Evolutionary conservation across 805 yeast species (phyloP), one percentile per base, ranked within the genome.

Genomic region (Candida stauntonica): DNA sequence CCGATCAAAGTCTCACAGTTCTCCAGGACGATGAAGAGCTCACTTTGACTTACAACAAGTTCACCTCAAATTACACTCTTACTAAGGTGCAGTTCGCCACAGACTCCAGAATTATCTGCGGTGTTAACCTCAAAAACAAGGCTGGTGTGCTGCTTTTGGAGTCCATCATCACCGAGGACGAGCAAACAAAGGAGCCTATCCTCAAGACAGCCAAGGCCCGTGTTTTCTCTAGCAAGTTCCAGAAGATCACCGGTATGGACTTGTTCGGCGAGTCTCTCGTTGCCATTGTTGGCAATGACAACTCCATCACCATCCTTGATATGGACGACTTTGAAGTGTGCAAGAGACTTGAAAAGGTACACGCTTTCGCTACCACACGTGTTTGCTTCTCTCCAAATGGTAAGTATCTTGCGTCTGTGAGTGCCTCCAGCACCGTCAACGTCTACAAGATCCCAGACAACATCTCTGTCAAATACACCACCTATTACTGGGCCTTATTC

Each of bases 351-450:
- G 71, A 72, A 30, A 74, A 81, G 44, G 78, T 84, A n/a, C 96
- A 88, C 57, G 66, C 72, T 7, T 85, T 85, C 58, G 87, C 94
- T 18, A 79, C 87, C 36, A 87, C 96, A 0, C 71, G 74, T 31
- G 76, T 86, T 8, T 65, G 76, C 3, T 79, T 86, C 43, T 79
- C 87, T 5, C 81, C 84, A 12, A 70, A 77, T 54, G 87, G 89
- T 7, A 62, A 73, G 35, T 70, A 69, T 39, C 61, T 86, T 34
- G 91, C 86, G 3, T 73, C 86, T 17, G 81, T 78, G 0, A 81
- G 91, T 24, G 94, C 89, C 2, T 85, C 93, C 3, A 80, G 82
- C 44, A 71, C 86, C 1, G 73, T 87, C 20, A 77, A 72, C 48
- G 77, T 86, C 7, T 62, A 80, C 41, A 68, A 66, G 40, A 58